Conservation (phyloP, 2,329 filamentous ascomycete species). For the Stylonectria norvegica region DNA sequence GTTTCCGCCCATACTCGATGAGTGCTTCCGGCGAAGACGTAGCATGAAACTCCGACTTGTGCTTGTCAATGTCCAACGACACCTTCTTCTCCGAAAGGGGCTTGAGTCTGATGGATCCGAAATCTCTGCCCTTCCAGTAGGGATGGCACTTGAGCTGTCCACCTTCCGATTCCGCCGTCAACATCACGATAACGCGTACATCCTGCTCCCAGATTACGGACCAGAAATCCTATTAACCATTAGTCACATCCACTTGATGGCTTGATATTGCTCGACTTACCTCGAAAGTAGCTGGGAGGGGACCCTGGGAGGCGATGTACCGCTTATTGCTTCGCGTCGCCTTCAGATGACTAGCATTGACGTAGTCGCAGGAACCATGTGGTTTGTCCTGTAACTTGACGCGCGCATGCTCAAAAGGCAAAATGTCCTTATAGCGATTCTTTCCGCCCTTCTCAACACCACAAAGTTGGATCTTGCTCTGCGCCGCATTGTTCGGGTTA, state of each 20-base stretch:
- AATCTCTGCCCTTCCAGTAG: conserved; percentile 81
- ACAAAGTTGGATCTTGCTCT: conserved; percentile 64
- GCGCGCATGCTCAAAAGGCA: conserved; percentile 90
- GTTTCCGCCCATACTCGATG: conserved; percentile 44
- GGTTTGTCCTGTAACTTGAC: conserved; percentile 72
- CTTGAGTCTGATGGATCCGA: conserved; percentile 73
- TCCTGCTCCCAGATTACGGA: conserved; percentile 97
- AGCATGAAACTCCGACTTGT: conserved; percentile 39
- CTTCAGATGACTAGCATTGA: conserved; percentile 88
- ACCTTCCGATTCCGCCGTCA: conserved; percentile 90
- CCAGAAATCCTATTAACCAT: conserved; percentile 79
- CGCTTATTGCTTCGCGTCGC: conserved; percentile 79
- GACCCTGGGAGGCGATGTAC: conserved; percentile 95
- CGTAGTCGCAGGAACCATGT: conserved; percentile 77
- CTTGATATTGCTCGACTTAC: conserved; percentile 48
- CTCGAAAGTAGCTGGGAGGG: conserved; percentile 86
- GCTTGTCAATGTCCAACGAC: conserved; percentile 65
- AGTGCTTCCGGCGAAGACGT: conserved; percentile 20
- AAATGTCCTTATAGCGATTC: conserved; percentile 97
- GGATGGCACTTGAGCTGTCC: conserved; percentile 93
- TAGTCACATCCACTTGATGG: conserved; percentile 14
- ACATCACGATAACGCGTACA: conserved; percentile 89
- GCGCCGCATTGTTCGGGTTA: conserved; percentile 34
- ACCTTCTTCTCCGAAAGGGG: conserved; percentile 78
- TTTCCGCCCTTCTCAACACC: conserved; percentile 93